Conservation (phyloP, 2,329 filamentous ascomycete species). For the Nigrospora oryzae region DNA sequence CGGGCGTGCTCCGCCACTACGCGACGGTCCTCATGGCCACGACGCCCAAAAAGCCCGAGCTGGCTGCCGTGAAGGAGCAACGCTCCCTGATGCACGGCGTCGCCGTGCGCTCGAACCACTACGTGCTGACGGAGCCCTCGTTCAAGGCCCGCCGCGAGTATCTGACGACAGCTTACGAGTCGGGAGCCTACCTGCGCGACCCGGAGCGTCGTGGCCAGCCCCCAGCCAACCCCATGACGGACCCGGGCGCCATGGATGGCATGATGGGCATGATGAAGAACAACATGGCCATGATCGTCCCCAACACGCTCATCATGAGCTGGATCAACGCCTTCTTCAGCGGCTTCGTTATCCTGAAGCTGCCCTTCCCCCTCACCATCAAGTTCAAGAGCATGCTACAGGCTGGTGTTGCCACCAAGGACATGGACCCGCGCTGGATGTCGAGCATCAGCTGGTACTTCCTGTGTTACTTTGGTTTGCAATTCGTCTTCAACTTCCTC, state of each 20-base stretch:
- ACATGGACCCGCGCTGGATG: slow-evolving; percentile 97
- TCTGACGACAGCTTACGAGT: slow-evolving; percentile 73
- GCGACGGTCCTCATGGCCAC: slow-evolving; percentile 84
- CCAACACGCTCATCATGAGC: slow-evolving; percentile 97
- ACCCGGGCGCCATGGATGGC: slow-evolving; percentile 94
- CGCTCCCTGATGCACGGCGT: slow-evolving; percentile 76
- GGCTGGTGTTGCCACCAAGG: slow-evolving; percentile 88
- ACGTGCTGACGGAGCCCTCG: slow-evolving; percentile 66
- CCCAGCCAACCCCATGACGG: slow-evolving; percentile 86
- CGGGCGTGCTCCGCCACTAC: slow-evolving; percentile 93
- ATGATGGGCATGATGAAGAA: slow-evolving; percentile 99
- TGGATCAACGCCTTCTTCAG: slow-evolving; percentile 99
- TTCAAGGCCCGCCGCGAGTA: slow-evolving; percentile 77
- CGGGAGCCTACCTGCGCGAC: slow-evolving; percentile 81
- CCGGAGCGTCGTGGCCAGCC: slow-evolving; percentile 80
- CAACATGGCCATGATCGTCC: slow-evolving; percentile 99
- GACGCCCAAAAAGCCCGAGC: slow-evolving; percentile 73
- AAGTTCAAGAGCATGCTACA: slow-evolving; percentile 99
- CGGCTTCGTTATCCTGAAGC: slow-evolving; percentile 96
- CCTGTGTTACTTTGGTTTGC: slow-evolving; percentile 89
- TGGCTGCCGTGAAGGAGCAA: slow-evolving; percentile 75
- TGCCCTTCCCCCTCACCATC: slow-evolving; percentile 94
- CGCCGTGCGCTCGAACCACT: slow-evolving; percentile 74
- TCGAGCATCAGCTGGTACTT: slow-evolving; percentile 99
- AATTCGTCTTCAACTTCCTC: slow-evolving; percentile 95